Evolutionary conservation across 495 filamentous ascomycete genomes (phyloP).

Genomic region (Talaromyces trachyspermus): DNA sequence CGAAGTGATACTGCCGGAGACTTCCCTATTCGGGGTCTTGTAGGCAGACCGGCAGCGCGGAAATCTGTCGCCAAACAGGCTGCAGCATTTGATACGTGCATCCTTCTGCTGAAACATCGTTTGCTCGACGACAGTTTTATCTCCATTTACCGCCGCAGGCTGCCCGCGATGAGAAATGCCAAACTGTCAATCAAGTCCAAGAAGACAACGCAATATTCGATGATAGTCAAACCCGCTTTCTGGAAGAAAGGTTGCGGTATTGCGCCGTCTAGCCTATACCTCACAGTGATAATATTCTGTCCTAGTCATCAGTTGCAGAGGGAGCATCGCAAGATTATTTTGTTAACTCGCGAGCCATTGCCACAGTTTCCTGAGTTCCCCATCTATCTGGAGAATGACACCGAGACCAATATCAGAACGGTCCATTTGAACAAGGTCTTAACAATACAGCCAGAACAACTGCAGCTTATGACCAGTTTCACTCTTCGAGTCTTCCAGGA

Average conservation of each 20-base stretch:
- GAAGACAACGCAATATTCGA: slow-evolving; percentile 63
- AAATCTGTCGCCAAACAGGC: slow-evolving; percentile 82
- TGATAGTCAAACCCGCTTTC: slow-evolving; percentile 69
- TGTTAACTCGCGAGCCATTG: slow-evolving; percentile 62
- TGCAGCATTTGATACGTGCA: slow-evolving; percentile 80
- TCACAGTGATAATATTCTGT: slow-evolving; percentile 56
- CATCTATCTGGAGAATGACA: slow-evolving; percentile 58
- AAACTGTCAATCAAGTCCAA: slow-evolving; percentile 74
- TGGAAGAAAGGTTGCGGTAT: slow-evolving; percentile 55
- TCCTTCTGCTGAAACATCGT: slow-evolving; percentile 56
- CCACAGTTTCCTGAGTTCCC: slow-evolving; percentile 61
- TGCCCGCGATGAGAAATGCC: slow-evolving; percentile 86
- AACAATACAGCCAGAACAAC: slow-evolving; percentile 24
- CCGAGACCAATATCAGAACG: slow-evolving; percentile 49
- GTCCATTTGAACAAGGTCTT: slow-evolving; percentile 33
- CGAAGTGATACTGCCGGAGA: slow-evolving; percentile 74
- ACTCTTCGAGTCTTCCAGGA: slow-evolving; percentile 75
- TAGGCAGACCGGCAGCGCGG: slow-evolving; percentile 50
- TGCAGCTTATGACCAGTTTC: slow-evolving; percentile 54
- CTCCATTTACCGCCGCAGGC: slow-evolving; percentile 62
- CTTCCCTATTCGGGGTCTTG: slow-evolving; percentile 61
- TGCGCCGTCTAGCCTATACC: slow-evolving; percentile 50
- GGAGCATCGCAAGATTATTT: slow-evolving; percentile 54
- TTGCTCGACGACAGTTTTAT: slow-evolving; percentile 67
- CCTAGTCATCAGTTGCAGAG: slow-evolving; percentile 51